These are phyloP conservation scores for Psophocarpus tetragonolobus DNA, from an alignment of 306 rosid species.

Conservation along the genomic window DNA sequence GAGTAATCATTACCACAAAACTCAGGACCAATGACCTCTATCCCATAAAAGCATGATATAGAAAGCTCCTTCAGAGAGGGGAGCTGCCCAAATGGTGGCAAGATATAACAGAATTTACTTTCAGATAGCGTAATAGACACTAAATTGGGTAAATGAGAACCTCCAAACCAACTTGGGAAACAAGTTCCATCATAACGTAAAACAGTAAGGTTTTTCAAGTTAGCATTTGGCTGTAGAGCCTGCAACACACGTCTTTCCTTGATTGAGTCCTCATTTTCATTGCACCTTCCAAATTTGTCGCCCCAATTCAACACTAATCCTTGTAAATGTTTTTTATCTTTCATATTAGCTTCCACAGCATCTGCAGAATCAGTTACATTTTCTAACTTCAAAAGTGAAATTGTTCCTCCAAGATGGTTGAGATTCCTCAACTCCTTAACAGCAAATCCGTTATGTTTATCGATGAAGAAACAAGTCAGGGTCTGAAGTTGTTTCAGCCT, in stretches of 20 bases:
- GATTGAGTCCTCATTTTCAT: background rate
- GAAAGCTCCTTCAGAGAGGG: constrained; percentile 28
- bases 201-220: constrained; percentile 1
- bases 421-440: constrained; percentile 14
- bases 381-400: background rate
- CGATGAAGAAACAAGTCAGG: background rate
- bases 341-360: background rate
- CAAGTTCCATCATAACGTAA: background rate
- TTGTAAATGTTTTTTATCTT: constrained; percentile 27
- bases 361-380: background rate
- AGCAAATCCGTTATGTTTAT: background rate
- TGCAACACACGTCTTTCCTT: background rate
- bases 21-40: constrained; percentile 25
- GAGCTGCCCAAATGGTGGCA: constrained; percentile 37
- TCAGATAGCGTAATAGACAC: background rate
- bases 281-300: constrained; percentile 5
- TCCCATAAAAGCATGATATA: background rate
- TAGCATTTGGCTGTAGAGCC: constrained; percentile 24
- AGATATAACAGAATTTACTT: background rate
- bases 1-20: constrained; percentile 8
- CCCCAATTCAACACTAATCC: background rate
- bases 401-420: constrained; percentile 9
- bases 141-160: constrained; percentile 5
- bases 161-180: constrained; percentile 38
- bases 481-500: constrained; percentile 6